Evolutionary conservation across 208 protist species (phyloP), one percentile per base, ranked within the genome.

Genomic region (Porcisia deanei): DNA sequence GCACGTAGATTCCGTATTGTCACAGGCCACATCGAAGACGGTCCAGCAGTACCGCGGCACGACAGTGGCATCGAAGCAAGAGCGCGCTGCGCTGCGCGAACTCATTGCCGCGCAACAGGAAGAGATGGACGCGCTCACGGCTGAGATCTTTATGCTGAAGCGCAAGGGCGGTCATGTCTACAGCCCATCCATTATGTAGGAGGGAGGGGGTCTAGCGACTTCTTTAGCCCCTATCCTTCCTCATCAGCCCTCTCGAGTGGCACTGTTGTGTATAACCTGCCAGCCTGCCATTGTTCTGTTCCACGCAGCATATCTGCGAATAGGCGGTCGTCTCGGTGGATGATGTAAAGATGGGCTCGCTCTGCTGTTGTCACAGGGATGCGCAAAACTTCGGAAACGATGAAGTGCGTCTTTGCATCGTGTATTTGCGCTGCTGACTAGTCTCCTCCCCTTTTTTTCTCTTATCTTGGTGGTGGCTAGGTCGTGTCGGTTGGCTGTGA

Each of bases 131-230:
- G 90, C 92, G 12, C 87, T 99, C 25, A 93, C 86, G 25, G 85
- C 88, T 0, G 97, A 99, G 79, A 94, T 99, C 49, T 76, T 88
- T 47, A 97, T 98, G 91, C 83, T 99, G 77, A 85, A 90, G 16
- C 86, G 96, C 20, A 98, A 99, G 76, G 96, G 96, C 12, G 98
- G 97, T 2, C 92, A 98, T 72, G 90, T 93, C 10, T 98, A 98
- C 78, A 94, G 85, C 34, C 89, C 90, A 55, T 73, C 87, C 12
- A 77, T 84, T 58, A 79, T 77, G 74, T 86, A 79, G 76, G 8
- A n/a, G 9, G 30, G 30, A 30, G 30, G 30, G 14, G 20, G 12
- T 16, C 22, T n/a, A 59, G 39, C 22, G 39, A 22, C 8, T 5
- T 71, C 20, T 59, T 47, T 7, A 34, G 18, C 30, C n/a, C 25